Evolutionary conservation across 2,329 filamentous ascomycete species (phyloP).

Genomic region (Chrysoporthe austroafricana): DNA sequence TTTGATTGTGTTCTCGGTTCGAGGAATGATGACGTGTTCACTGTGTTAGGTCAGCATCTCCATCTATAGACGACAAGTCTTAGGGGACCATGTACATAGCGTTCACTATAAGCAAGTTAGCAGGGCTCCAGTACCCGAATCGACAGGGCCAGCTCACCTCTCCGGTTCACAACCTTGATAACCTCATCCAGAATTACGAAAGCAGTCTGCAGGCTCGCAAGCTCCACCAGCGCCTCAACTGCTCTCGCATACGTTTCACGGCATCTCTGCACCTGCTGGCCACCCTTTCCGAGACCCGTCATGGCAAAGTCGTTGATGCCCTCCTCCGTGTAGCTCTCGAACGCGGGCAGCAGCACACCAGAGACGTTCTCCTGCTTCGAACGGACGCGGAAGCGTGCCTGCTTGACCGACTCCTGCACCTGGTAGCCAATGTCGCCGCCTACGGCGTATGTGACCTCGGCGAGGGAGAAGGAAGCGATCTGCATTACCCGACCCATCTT

Average conservation of each 20-base stretch:
- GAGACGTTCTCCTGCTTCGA: slow-evolving; percentile 99
- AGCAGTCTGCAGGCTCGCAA: slow-evolving; percentile 94
- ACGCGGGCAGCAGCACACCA: slow-evolving; percentile 89
- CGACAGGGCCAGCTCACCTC: slow-evolving; percentile 60
- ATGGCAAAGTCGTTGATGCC: slow-evolving; percentile 94
- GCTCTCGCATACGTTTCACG: slow-evolving; percentile 94
- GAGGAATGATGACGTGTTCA: slow-evolving; percentile 93
- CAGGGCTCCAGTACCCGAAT: slow-evolving; percentile 29
- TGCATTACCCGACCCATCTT: slow-evolving; percentile 99
- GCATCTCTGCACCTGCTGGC: slow-evolving; percentile 93
- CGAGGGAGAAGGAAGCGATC: slow-evolving; percentile 95
- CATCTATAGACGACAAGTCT: too few relatives aligned
- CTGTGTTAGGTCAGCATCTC: slow-evolving; percentile 44
- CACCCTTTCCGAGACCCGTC: slow-evolving; percentile 94
- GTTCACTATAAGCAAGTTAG: slow-evolving; percentile 66
- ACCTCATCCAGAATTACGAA: slow-evolving; percentile 98
- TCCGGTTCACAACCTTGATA: slow-evolving; percentile 97
- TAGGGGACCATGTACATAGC: slow-evolving; percentile 69
- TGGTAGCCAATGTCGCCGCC: slow-evolving; percentile 96
- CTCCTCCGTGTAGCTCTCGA: slow-evolving; percentile 88
- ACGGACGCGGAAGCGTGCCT: slow-evolving; percentile 87
- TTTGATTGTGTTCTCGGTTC: slow-evolving; percentile 99
- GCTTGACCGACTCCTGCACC: slow-evolving; percentile 93
- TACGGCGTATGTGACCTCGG: slow-evolving; percentile 96
- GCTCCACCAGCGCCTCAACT: slow-evolving; percentile 92